Base-by-base conservation (phyloP, 148 eudicot species). In the Vaccinium myrtillus region DNA sequence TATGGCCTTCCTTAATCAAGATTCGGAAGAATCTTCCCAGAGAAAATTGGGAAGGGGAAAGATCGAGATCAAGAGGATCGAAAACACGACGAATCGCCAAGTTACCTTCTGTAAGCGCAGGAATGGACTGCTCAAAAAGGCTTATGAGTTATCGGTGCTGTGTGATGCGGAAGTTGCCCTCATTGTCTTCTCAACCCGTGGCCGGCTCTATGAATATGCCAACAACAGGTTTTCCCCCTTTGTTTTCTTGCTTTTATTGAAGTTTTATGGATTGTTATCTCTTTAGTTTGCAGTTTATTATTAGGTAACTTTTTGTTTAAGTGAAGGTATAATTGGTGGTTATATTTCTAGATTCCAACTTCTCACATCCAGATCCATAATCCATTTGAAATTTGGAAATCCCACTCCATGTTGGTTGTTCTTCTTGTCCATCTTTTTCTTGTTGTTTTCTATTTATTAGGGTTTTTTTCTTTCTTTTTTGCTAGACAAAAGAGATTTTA, bases 151-250 rank as follows among this genome's bases (percentile, higher is more conserved):
- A 27, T 95, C 98, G 43, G 98, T 95, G 16, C 81, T 95, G 1
- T 95, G 98, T 80, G 98, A 95, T 88, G 98, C 98, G 79, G 98
- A 95, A 73, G 93, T 95, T 86, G 98, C 98, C 67, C 98, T 95
- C 23, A 91, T 95, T 36, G 95, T 95, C 88, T 95, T 95, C 91
- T 95, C 98, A 0, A 93, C 83, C 86, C 95, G 98, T 0, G 98
- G 98, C 55, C 94, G 98, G 50, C 96, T 95, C 85, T 95, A 95
- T 83, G 98, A 95, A 67, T 95, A 95, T 86, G 94, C 98, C 36
- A 95, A 94, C 83, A 93, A 95, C 89, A 95, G 96, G 98, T 95
- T 81, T 67, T 27, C n/a, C 43, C 12, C 36, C 69, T 25, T 25
- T 67, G 6, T 27, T 25, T 25, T 67, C 13, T 25, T 67, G 74